These are phyloP conservation scores for Botryotinia convoluta DNA, from an alignment of 2,329 filamentous ascomycete species.

Conservation along the genomic window DNA sequence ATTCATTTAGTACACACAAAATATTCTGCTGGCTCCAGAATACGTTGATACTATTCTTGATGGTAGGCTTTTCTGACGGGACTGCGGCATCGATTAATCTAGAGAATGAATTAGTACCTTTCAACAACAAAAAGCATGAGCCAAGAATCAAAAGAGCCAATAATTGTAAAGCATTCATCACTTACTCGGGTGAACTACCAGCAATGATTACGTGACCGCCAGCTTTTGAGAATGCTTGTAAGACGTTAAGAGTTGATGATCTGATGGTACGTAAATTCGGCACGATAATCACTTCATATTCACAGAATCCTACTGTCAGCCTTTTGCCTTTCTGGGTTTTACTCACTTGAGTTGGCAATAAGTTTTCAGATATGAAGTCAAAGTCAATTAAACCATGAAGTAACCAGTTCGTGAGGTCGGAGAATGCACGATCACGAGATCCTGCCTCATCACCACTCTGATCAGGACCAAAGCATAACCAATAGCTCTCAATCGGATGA, in stretches of 20 bases:
- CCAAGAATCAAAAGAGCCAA: background rate
- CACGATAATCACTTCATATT: conserved; percentile 38
- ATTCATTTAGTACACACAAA: conserved; percentile 28
- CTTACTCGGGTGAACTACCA: conserved; percentile 32
- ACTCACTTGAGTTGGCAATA: conserved; percentile 32
- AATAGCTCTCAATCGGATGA: conserved; percentile 40
- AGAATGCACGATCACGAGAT: conserved; percentile 34
- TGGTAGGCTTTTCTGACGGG: conserved; percentile 18
- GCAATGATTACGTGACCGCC: conserved; percentile 34
- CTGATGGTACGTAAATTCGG: conserved; percentile 39
- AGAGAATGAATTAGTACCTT: background rate
- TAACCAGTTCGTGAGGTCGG: conserved; percentile 35
- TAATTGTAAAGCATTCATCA: conserved; percentile 10
- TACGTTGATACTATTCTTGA: conserved; percentile 25
- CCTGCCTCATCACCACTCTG: conserved; percentile 32
- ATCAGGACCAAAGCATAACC: conserved; percentile 38
- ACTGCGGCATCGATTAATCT: conserved; percentile 18
- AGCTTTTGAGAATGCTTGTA: conserved; percentile 31
- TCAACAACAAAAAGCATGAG: background rate
- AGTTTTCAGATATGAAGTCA: conserved; percentile 39
- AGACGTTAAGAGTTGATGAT: conserved; percentile 33
- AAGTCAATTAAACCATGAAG: conserved; percentile 39
- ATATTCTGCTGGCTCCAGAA: conserved; percentile 31
- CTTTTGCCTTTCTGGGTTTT: conserved; percentile 8
- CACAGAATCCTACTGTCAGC: conserved; percentile 35